phyloP scores from a whole-genome alignment of 2,329 filamentous ascomycete species.

The Sclerotinia spermophila region DNA sequence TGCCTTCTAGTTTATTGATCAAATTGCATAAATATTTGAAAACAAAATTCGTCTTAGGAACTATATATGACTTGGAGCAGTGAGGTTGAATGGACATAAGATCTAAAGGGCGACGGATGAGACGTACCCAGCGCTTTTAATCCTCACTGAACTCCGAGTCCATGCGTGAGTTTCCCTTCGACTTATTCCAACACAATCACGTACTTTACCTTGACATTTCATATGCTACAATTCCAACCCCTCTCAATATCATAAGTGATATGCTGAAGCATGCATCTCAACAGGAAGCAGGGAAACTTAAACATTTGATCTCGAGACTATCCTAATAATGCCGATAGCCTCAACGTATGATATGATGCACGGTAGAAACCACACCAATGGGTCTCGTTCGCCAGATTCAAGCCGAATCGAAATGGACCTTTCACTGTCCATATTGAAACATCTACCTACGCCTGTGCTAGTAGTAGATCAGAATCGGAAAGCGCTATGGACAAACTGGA shows the following conservation, averaged over 20 bases:
- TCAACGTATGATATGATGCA: neutral
- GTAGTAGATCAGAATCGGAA: slow-evolving; percentile 24
- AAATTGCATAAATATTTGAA: neutral
- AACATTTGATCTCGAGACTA: neutral
- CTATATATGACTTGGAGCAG: neutral
- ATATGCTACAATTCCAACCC: neutral
- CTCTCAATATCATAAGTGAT: neutral
- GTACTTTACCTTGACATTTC: neutral
- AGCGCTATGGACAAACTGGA: slow-evolving; percentile 24
- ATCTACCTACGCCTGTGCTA: slow-evolving; percentile 27
- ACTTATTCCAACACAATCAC: neutral
- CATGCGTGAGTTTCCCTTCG: neutral
- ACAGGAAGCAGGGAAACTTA: neutral
- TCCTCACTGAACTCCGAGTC: neutral
- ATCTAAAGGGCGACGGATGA: neutral
- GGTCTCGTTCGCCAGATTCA: neutral
- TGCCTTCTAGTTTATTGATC: neutral
- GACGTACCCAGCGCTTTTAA: neutral
- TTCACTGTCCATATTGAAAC: slow-evolving; percentile 26
- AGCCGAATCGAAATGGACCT: slow-evolving; percentile 20
- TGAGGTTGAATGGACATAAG: neutral
- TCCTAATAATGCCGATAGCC: neutral
- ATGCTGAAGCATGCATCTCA: slow-evolving; percentile 4
- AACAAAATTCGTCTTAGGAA: neutral
- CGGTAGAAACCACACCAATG: neutral